Evolutionary conservation across 768 basidiomycete genomes (phyloP).

Genomic region (Dioszegia hungarica): DNA sequence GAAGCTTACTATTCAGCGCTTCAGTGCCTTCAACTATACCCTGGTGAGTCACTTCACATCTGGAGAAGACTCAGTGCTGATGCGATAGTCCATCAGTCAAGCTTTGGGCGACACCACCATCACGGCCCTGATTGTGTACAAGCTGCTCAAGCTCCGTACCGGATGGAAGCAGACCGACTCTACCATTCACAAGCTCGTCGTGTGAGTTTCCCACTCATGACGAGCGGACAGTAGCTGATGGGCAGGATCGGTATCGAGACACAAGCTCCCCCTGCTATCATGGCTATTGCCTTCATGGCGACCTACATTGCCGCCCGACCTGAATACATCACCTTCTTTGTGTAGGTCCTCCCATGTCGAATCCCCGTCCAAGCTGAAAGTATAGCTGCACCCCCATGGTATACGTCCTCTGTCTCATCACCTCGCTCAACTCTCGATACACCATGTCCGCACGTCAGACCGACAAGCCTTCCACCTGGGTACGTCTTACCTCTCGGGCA

Average conservation of each 20-base stretch:
- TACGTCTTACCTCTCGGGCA: background rate
- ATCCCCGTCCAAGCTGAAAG: background rate
- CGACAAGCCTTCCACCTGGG: background rate
- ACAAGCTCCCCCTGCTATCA: background rate
- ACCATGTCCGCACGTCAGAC: background rate
- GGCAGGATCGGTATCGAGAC: background rate
- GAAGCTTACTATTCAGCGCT: too few species aligned
- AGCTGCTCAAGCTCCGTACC: background rate
- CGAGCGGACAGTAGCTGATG: background rate
- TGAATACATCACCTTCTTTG: background rate
- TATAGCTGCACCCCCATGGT: background rate
- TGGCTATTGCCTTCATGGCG: background rate
- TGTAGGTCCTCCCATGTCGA: background rate
- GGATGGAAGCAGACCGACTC: conserved; percentile 9
- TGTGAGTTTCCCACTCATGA: background rate
- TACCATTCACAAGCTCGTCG: background rate
- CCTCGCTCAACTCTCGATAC: background rate
- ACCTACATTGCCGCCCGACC: background rate
- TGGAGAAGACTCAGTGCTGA: background rate
- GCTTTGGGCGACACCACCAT: background rate
- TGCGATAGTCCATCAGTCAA: background rate
- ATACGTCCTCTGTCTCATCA: background rate
- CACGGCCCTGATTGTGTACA: background rate
- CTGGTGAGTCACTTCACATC: background rate
- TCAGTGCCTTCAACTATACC: background rate